A percentile compares a stretch with the other conserved stretches of the same genome.
Evolutionary conservation across 495 filamentous ascomycete genomes (phyloP).

Genomic region (Talaromyces borbonicus): DNA sequence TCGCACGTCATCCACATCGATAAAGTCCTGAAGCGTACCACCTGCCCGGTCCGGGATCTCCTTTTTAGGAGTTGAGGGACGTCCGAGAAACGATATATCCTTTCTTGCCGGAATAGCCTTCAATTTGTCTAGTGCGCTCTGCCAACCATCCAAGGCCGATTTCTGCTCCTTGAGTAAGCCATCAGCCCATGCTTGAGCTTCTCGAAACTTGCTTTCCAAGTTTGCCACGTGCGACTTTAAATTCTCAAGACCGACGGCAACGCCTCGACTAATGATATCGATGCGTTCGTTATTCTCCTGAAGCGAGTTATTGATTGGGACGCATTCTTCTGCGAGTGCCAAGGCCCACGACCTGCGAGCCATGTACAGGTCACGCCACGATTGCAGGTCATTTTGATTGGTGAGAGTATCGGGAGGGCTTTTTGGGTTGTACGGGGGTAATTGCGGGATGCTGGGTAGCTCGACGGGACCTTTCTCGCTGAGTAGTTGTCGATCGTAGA

Average conservation of each 20-base stretch:
- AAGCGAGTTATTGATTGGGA: slow-evolving; percentile 43
- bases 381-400: slow-evolving; percentile 59
- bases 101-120: slow-evolving; percentile 49
- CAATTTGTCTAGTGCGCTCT: slow-evolving; percentile 52
- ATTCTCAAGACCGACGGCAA: slow-evolving; percentile 71
- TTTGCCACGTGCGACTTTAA: slow-evolving; percentile 66
- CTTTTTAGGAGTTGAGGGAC: slow-evolving; percentile 32
- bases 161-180: slow-evolving; percentile 63
- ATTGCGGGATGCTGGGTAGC: slow-evolving; percentile 44
- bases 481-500: slow-evolving; percentile 67
- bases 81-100: slow-evolving; percentile 45
- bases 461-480: slow-evolving; percentile 35
- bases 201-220: slow-evolving; percentile 61
- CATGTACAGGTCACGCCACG: slow-evolving; percentile 77
- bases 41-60: slow-evolving; percentile 19
- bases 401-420: slow-evolving; percentile 63
- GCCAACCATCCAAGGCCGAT: slow-evolving; percentile 54
- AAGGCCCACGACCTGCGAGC: slow-evolving; percentile 66
- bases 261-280: slow-evolving; percentile 58
- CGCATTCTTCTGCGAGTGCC: slow-evolving; percentile 53
- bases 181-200: slow-evolving; percentile 63
- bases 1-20: slow-evolving; percentile 56
- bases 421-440: slow-evolving; percentile 46
- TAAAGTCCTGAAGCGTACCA: slow-evolving; percentile 58
- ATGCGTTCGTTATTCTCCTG: slow-evolving; percentile 52